A percentile compares a stretch with the other conserved stretches of the same genome.
Conservation (phyloP, 331 rosid species). For the Acacia concinna region DNA sequence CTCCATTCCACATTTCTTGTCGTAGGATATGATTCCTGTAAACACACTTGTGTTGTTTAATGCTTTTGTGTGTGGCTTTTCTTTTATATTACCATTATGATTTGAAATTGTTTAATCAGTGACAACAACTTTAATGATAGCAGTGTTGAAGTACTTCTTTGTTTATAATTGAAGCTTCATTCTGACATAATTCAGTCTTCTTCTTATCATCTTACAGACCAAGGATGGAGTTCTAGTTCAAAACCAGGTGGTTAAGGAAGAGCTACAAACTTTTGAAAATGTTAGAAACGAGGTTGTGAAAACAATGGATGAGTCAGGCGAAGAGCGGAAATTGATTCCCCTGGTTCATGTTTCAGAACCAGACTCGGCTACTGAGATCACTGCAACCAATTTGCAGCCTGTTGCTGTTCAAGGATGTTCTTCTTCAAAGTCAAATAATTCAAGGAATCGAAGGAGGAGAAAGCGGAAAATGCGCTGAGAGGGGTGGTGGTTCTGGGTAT, state of each 20-base stretch:
- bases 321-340: constrained; percentile 32
- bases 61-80: background rate
- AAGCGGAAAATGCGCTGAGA: constrained; percentile 43
- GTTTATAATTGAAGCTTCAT: constrained; percentile 20
- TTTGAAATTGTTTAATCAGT: constrained; percentile 18
- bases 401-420: constrained; percentile 34
- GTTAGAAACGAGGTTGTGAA: constrained; percentile 23
- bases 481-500: constrained; percentile 31
- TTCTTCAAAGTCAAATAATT: constrained; percentile 38
- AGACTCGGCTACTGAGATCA: constrained; percentile 16
- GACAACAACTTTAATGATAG: background rate
- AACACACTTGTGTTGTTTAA: background rate
- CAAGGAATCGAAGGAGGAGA: constrained; percentile 49
- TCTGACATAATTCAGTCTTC: constrained; percentile 5
- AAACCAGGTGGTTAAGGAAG: constrained; percentile 30
- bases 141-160: background rate
- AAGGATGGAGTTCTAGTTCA: constrained; percentile 30
- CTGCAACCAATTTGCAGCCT: constrained; percentile 25
- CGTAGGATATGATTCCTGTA: background rate
- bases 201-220: constrained; percentile 28
- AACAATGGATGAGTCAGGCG: constrained; percentile 14
- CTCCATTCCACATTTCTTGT: background rate
- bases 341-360: constrained; percentile 26
- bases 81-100: background rate
- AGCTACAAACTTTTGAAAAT: constrained; percentile 32